Conservation (phyloP, 768 basidiomycete genomes). For the Serendipita sp. region DNA sequence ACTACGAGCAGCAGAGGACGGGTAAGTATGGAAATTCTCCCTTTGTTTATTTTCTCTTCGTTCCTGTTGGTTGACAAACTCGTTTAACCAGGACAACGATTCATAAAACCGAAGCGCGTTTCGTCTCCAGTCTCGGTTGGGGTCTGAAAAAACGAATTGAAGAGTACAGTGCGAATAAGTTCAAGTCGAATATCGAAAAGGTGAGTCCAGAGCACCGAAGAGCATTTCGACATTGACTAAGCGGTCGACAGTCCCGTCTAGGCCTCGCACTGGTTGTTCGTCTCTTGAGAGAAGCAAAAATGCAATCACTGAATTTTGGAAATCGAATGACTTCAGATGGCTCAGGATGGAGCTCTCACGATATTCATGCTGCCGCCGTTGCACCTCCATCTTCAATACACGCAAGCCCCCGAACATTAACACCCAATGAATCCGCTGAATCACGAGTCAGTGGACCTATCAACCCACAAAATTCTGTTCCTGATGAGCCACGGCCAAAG, state of each 20-base stretch:
- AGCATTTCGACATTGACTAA: constrained; percentile 6
- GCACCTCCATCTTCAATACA: not conserved
- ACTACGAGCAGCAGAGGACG: constrained; percentile 50
- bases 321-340: not conserved
- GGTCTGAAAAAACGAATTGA: constrained; percentile 78
- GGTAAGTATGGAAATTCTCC: constrained; percentile 31
- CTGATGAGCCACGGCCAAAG: too few species aligned
- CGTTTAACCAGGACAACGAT: constrained; percentile 43
- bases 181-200: constrained; percentile 75
- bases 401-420: not conserved
- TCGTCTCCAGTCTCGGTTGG: constrained; percentile 84
- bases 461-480: not conserved
- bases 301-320: constrained; percentile 32
- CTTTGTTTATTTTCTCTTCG: not conserved
- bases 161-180: constrained; percentile 63
- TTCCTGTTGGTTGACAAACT: not conserved
- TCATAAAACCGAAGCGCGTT: constrained; percentile 73
- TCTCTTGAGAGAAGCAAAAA: constrained; percentile 63
- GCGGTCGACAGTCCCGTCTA: constrained; percentile 50
- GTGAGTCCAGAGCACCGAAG: constrained; percentile 26
- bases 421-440: not conserved
- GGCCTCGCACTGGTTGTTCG: constrained; percentile 71
- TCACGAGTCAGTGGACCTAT: not conserved
- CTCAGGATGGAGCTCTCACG: not conserved
- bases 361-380: not conserved